phyloP scores from a whole-genome alignment of 768 basidiomycete genomes.

The Mrakia frigida region DNA sequence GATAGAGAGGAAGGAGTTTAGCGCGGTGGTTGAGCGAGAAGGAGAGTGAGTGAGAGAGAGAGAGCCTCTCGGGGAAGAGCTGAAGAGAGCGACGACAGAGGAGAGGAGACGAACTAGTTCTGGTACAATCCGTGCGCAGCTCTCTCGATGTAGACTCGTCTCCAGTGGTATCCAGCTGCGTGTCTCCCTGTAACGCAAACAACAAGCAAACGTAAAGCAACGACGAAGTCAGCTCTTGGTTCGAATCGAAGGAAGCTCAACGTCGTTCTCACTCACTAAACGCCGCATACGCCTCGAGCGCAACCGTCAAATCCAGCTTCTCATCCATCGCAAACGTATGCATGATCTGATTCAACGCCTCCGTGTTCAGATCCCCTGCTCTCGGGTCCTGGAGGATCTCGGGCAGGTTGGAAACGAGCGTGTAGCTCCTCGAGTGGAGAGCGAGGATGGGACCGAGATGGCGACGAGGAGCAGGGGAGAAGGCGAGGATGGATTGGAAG shows the following conservation, averaged over 20 bases:
- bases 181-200: constrained; percentile 10
- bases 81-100: too few relatives aligned
- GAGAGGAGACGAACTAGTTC: constrained; percentile 19
- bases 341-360: constrained; percentile 24
- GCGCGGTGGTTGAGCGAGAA: neutral
- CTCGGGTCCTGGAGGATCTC: constrained; percentile 16
- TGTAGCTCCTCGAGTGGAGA: constrained; percentile 18
- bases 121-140: constrained; percentile 28
- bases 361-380: neutral
- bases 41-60: neutral
- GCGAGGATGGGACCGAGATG: constrained; percentile 14
- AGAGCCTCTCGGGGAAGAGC: neutral
- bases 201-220: neutral
- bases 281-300: constrained; percentile 28
- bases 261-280: constrained; percentile 8
- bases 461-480: neutral
- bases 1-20: neutral
- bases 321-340: constrained; percentile 26
- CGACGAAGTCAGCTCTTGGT: neutral
- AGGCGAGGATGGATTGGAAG: constrained; percentile 4
- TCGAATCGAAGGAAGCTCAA: neutral
- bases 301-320: constrained; percentile 22
- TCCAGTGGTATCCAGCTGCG: constrained; percentile 28
- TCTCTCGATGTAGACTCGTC: constrained; percentile 25
- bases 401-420: constrained; percentile 16